Evolutionary conservation across 1,139 yeast genomes (phyloP), one percentile per base, ranked within the genome.

Genomic region (Wickerhamomyces sp.): DNA sequence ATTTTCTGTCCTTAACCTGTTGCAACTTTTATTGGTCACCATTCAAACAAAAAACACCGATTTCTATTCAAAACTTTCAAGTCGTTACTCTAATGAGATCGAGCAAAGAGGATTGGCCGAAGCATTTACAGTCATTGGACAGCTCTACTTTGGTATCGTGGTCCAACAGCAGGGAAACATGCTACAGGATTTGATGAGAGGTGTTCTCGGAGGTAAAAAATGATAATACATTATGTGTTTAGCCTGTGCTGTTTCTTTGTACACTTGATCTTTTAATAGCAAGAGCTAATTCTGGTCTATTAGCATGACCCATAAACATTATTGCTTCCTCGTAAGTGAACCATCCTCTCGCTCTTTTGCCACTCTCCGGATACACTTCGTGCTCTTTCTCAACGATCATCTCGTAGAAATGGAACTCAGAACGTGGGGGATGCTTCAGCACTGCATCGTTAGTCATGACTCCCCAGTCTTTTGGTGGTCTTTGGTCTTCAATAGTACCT

Each of bases 341-440:
- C 96, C 97, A 88, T 44, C 76, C 65, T 38, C 97, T 66, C 28
- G 70, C 65, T 46, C 97, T 69, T 41, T 64, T 65, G 13, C 63
- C 42, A 19, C 58, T 49, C 59, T 92, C 98, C 0, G 98, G 98
- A 84, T 90, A 92, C 24, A 62, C 68, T 1, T 67, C 72, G 35
- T 73, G 73, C 48, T 85, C 65, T 36, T 72, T 65, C 20, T 65
- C 74, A 2, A 84, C 77, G 16, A 62, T 56, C 81, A 90, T 70
- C 58, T 89, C 95, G 58, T 72, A 92, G 58, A 90, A 83, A 58
- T 89, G 94, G 55, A 81, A 90, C 58, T 87, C 96, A 13, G 87
- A 69, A 49, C 86, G 69, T 3, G 95, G 94, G 12, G 67, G 65
- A 38, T 57, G 60, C 17, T 43, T 47, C 35, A 54, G 43, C 3